These are phyloP conservation scores for Peronospora belbahrii DNA, from an alignment of 352 stramenopile species.

Conservation along the genomic window DNA sequence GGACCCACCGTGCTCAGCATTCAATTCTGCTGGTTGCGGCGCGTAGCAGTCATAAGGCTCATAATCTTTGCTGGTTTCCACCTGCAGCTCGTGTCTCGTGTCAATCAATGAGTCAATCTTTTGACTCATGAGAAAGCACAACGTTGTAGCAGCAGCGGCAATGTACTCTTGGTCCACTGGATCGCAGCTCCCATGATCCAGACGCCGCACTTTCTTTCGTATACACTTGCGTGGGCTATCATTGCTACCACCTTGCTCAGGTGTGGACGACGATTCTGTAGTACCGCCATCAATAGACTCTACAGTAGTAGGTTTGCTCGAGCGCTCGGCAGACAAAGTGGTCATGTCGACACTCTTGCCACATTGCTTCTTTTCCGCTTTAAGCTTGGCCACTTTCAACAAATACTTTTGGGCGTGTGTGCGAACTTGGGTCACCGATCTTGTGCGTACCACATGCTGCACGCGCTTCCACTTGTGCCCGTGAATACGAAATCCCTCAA, in stretches of 20 bases:
- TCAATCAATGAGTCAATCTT: constrained; percentile 81
- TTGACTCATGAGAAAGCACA: constrained; percentile 80
- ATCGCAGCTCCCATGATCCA: constrained; percentile 37
- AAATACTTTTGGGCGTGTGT: constrained; percentile 87
- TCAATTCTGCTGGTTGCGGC: constrained; percentile 9
- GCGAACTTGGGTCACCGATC: constrained; percentile 84
- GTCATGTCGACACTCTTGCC: constrained; percentile 24
- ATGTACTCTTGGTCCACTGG: constrained; percentile 75
- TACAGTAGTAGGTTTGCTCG: not conserved
- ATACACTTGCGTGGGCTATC: constrained; percentile 25
- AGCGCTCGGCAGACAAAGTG: constrained; percentile 16
- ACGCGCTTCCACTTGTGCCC: constrained; percentile 89
- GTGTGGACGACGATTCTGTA: constrained; percentile 32
- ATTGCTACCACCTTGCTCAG: constrained; percentile 17
- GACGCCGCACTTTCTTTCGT: constrained; percentile 53
- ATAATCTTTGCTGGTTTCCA: constrained; percentile 37
- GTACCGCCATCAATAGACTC: constrained; percentile 22
- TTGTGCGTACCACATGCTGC: constrained; percentile 80
- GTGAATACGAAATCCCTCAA: constrained; percentile 79
- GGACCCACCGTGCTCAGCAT: constrained; percentile 20
- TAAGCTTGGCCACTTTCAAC: constrained; percentile 86
- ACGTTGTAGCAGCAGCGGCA: constrained; percentile 59
- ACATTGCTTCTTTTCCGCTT: constrained; percentile 69
- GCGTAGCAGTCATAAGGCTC: constrained; percentile 78
- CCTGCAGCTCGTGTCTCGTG: constrained; percentile 25